Evolutionary conservation across 352 stramenopile genomes (phyloP).

Genomic region (Pythium phragmitis): DNA sequence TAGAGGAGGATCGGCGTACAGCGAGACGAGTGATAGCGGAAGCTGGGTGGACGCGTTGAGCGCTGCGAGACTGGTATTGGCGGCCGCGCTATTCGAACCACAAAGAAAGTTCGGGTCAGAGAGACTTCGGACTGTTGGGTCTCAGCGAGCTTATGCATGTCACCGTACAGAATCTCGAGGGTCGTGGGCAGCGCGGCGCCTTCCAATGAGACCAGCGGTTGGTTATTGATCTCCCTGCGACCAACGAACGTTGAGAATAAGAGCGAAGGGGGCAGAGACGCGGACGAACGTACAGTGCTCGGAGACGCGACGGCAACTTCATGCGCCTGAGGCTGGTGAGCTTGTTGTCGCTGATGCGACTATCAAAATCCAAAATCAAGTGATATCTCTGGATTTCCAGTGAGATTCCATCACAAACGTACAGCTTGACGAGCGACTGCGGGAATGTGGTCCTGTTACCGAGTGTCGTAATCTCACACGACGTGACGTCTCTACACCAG

Average conservation of each 20-base stretch:
- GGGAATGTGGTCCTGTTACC: slow-evolving; percentile 5
- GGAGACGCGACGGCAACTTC: slow-evolving; percentile 4
- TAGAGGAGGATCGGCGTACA: slow-evolving; percentile 1
- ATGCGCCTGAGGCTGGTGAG: slow-evolving; percentile 6
- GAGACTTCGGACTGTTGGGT: no score
- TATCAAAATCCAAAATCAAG: neutral
- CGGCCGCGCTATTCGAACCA: neutral
- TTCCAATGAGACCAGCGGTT: slow-evolving; percentile 15
- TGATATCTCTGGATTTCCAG: neutral
- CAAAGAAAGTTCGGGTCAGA: neutral
- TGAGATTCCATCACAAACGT: neutral
- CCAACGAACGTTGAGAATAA: neutral
- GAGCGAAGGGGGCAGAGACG: neutral
- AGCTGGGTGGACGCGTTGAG: slow-evolving; percentile 16
- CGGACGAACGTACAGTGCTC: slow-evolving; percentile 8
- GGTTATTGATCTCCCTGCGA: slow-evolving; percentile 15
- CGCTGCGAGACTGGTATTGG: slow-evolving; percentile 11
- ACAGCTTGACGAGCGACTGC: slow-evolving; percentile 22
- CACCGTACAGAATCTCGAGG: slow-evolving; percentile 15
- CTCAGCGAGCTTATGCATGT: neutral
- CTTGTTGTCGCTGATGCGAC: slow-evolving; percentile 13
- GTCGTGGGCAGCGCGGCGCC: slow-evolving; percentile 6
- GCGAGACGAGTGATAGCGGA: slow-evolving; percentile 1
- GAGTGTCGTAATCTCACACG: slow-evolving; percentile 17
- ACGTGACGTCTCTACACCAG: neutral